Base-by-base conservation (phyloP, 176 grass and related monocot species). In the Oryza meridionalis region DNA sequence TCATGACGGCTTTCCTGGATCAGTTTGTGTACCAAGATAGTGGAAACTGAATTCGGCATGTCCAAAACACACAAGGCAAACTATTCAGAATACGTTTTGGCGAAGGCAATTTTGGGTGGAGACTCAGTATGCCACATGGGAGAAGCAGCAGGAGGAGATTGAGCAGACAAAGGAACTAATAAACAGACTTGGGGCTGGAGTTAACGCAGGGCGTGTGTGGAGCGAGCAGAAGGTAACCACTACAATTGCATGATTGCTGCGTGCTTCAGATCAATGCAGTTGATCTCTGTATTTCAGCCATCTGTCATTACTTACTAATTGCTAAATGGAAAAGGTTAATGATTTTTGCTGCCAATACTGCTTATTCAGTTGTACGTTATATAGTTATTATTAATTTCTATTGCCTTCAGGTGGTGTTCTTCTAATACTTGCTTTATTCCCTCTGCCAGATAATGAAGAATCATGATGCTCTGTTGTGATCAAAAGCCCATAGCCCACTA, bases 111-210 rank as follows among this genome's bases (percentile, higher is more conserved):
- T 90, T 72, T 92, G 85, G 75, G 80, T 96, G 37, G 89, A 99
- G 79, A 81, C 91, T 50, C 96, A 92, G 61, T 78, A 86, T 66
- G 88, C 93, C 42, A 91, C 93, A 3, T 96, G 96, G 96, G 93
- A 99, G 81, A 99, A 99, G 89, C 96, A 99, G 49, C 93, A 94
- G 86, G 96, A 99, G 65, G 93, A 99, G 81, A 96, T 99, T 87
- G 96, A 88, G 21, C 91, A 94, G 22, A 99, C 91, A 76, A 98
- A 92, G 86, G 96, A 96, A 22, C 76, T 99, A 43, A 99, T 99
- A 88, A 90, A 88, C 53, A 93, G 96, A 89, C 87, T 99, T 83
- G 86, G 96, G 62, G 96, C 96, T 29, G 96, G 93, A 73, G 91
- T 90, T 86, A 99, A 93, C 81, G 71, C 96, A 5, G 96, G 96